Conservation (phyloP, 164 flowering plant species). For the Magnolia changhungtana region DNA sequence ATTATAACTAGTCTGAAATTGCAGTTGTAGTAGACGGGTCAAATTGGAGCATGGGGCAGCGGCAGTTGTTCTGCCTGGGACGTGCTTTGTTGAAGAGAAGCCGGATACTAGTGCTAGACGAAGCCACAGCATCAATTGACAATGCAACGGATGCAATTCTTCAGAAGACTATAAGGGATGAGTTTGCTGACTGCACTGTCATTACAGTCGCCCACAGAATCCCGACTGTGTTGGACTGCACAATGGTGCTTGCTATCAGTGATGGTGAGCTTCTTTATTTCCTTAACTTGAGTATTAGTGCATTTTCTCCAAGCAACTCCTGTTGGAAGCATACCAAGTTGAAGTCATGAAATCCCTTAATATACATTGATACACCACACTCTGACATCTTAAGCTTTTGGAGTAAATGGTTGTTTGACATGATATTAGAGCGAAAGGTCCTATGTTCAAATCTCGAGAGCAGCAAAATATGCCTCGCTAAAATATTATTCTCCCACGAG, state of each 20-base stretch:
- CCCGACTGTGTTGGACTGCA: constrained; percentile 78
- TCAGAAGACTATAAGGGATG: constrained; percentile 56
- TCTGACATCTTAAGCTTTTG: too few species aligned
- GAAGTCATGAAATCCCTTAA: too few species aligned
- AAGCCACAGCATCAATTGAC: constrained; percentile 76
- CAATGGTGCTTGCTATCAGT: constrained; percentile 51
- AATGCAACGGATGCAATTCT: constrained; percentile 54
- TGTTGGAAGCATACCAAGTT: background rate
- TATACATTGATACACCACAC: too few species aligned
- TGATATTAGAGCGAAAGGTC: too few species aligned
- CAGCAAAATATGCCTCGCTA: too few species aligned
- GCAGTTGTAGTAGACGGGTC: constrained; percentile 66
- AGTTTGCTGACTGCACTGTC: constrained; percentile 56
- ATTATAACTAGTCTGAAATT: constrained; percentile 3
- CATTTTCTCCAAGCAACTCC: too few species aligned
- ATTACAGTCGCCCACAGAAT: constrained; percentile 70
- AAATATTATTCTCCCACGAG: too few species aligned
- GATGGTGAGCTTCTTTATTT: constrained; percentile 34
- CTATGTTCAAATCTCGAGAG: too few species aligned
- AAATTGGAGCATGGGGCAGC: constrained; percentile 79
- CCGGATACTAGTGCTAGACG: constrained; percentile 59
- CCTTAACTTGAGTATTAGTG: background rate
- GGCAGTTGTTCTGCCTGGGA: constrained; percentile 67
- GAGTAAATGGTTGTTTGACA: too few species aligned
- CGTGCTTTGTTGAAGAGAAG: constrained; percentile 59